A percentile compares a stretch with the other conserved stretches of the same genome.
These are phyloP conservation scores for Fusarium camptoceras DNA, from an alignment of 2,329 filamentous ascomycete species.

Conservation along the genomic window DNA sequence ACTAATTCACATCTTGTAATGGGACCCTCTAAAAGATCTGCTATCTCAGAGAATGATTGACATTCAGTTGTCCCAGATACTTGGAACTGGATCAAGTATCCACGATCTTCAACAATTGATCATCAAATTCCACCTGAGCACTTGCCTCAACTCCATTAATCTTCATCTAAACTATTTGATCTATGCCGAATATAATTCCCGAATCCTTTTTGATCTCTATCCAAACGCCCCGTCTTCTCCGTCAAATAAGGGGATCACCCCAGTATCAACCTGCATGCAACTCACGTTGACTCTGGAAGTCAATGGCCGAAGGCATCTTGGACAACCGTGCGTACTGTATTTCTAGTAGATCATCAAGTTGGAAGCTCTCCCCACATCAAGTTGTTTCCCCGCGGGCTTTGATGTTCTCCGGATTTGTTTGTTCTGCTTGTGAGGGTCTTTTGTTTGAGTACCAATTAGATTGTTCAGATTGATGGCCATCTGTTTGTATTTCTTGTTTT, in stretches of 20 bases:
- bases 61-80: not conserved
- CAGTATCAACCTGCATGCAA: slow-evolving; percentile 12
- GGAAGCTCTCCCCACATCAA: slow-evolving; percentile 10
- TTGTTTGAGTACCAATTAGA: not conserved
- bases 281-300: slow-evolving; percentile 6
- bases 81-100: not conserved
- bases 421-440: not conserved
- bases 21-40: not conserved
- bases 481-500: not conserved
- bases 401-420: slow-evolving; percentile 1
- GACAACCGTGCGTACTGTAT: not conserved
- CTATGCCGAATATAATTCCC: slow-evolving; percentile 20
- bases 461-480: accelerated
- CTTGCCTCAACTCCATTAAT: not conserved
- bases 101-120: not conserved
- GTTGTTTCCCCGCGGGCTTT: slow-evolving; percentile 5
- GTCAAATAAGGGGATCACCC: slow-evolving; percentile 10
- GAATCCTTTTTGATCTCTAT: not conserved
- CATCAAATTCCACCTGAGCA: not conserved
- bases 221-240: slow-evolving; percentile 2
- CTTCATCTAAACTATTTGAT: not conserved
- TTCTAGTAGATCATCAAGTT: not conserved
- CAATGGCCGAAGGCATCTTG: slow-evolving; percentile 15
- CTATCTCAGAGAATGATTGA: not conserved
- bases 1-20: not conserved